Percentiles rank a stretch among this genome's conserved stretches.
phyloP scores from a whole-genome alignment of 257 asterid genomes.

The Paraleonurus japonicus region DNA sequence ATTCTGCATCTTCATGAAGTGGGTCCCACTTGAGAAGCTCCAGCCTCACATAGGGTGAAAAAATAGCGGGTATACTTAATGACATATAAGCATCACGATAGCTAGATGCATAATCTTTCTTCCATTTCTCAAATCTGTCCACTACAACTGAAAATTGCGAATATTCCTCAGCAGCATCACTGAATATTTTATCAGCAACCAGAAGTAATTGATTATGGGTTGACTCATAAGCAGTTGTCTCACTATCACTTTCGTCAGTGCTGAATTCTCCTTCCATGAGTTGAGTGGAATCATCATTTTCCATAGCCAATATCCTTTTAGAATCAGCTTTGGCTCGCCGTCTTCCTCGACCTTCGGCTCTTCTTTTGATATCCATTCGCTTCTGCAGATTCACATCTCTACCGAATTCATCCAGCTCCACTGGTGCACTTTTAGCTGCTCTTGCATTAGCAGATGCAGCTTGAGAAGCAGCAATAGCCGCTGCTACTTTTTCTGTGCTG shows the following conservation, averaged over 20 bases:
- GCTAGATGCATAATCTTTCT: constrained; percentile 71
- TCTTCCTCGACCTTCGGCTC: constrained; percentile 65
- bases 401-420: constrained; percentile 85
- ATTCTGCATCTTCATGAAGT: constrained; percentile 82
- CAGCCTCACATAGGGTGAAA: constrained; percentile 91
- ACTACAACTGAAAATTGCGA: constrained; percentile 72
- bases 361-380: constrained; percentile 70
- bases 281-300: constrained; percentile 45
- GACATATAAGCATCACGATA: constrained; percentile 97
- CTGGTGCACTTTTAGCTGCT: constrained; percentile 60
- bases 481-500: constrained; percentile 47
- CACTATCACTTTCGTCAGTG: constrained; percentile 97
- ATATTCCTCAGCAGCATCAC: constrained; percentile 88
- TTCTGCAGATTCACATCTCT: constrained; percentile 78
- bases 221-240: constrained; percentile 75
- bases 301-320: constrained; percentile 57
- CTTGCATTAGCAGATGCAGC: constrained; percentile 57
- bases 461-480: constrained; percentile 67
- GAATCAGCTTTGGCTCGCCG: constrained; percentile 70
- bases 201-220: constrained; percentile 68
- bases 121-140: constrained; percentile 77
- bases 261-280: constrained; percentile 92
- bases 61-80: constrained; percentile 65
- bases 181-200: constrained; percentile 72
- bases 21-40: constrained; percentile 99